phyloP scores from a whole-genome alignment of 2,329 filamentous ascomycete genomes.

The Fusarium devonianum region DNA sequence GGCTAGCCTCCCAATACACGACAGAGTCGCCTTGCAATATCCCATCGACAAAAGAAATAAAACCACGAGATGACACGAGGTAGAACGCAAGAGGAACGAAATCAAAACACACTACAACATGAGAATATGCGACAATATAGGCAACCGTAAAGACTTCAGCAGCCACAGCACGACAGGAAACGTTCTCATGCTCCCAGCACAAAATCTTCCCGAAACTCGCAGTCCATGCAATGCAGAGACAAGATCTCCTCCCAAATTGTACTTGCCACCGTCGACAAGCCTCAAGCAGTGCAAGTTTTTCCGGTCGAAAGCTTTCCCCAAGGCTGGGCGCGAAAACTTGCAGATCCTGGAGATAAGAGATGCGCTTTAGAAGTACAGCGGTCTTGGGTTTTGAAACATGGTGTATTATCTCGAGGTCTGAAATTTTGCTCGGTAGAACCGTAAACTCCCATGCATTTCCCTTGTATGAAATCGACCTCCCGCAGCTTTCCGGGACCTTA shows the following conservation, averaged over 20 bases:
- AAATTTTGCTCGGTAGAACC: constrained; percentile 46
- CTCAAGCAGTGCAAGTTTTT: neutral
- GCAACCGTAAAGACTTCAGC: constrained; percentile 7
- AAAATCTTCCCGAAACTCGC: neutral
- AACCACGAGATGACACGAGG: constrained; percentile 4
- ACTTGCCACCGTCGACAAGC: too few species aligned
- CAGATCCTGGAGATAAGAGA: neutral
- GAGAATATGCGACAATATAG: constrained; percentile 13
- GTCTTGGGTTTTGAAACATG: constrained; percentile 43
- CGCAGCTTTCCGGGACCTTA: constrained; percentile 34
- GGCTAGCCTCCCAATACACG: neutral
- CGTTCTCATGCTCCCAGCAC: neutral
- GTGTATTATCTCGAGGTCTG: constrained; percentile 50
- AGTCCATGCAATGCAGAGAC: neutral
- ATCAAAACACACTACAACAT: constrained; percentile 12
- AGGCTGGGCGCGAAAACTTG: neutral
- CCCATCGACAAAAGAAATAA: neutral
- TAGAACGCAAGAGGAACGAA: constrained; percentile 14
- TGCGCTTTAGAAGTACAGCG: neutral
- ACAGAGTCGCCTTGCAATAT: too few species aligned
- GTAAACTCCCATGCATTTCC: constrained; percentile 40
- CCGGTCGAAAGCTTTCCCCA: neutral
- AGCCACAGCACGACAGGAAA: neutral
- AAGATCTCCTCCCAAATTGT: neutral
- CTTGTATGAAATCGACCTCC: constrained; percentile 33